Evolutionary conservation across 495 filamentous ascomycete genomes (phyloP).

Genomic region (Penicillium pancosmium): DNA sequence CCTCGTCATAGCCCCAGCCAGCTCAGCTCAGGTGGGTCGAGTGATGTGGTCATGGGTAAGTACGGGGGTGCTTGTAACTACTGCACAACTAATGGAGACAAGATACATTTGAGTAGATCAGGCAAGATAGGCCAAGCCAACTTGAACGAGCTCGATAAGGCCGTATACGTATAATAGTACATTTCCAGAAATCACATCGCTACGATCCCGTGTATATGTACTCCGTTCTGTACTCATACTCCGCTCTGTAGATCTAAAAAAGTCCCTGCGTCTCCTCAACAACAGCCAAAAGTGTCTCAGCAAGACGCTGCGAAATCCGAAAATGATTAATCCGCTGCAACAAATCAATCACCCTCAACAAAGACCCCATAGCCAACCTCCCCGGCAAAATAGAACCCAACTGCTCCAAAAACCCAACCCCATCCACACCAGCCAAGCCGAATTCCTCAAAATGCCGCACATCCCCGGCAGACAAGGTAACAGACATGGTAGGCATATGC

Average conservation of each 20-base stretch:
- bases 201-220: too few species aligned
- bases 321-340: constrained; percentile 18
- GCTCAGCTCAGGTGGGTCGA: constrained; percentile 1
- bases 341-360: constrained; percentile 20
- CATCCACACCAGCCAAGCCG: constrained; percentile 10
- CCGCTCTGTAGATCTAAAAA: neutral
- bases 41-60: neutral
- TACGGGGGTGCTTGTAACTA: too few species aligned
- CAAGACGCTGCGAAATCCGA: constrained; percentile 15
- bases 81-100: too few species aligned
- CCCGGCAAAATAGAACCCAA: constrained; percentile 4
- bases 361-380: constrained; percentile 12
- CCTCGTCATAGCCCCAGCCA: neutral
- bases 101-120: too few species aligned
- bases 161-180: too few species aligned
- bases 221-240: too few species aligned
- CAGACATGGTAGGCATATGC: neutral
- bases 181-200: too few species aligned
- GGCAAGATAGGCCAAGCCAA: too few species aligned
- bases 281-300: constrained; percentile 17
- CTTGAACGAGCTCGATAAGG: too few species aligned
- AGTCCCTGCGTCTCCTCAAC: constrained; percentile 21
- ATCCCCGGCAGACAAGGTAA: constrained; percentile 1
- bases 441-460: constrained; percentile 8
- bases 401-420: constrained; percentile 5